phyloP scores from a whole-genome alignment of 768 basidiomycete species.

The Psilocybe azurescens region DNA sequence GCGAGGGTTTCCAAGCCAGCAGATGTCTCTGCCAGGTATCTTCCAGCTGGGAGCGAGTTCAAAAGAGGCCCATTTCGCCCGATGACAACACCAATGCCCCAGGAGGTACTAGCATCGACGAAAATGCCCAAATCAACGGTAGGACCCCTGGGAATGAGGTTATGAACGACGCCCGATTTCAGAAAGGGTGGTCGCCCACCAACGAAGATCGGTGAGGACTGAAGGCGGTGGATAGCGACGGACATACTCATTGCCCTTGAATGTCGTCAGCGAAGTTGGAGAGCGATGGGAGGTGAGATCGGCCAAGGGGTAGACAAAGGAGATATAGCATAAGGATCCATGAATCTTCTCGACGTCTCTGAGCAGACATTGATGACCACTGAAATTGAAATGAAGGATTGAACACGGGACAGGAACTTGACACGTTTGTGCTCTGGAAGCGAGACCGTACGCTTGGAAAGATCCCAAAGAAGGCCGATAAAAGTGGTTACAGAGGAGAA shows the following conservation, averaged over 20 bases:
- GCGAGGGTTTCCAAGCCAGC: neutral
- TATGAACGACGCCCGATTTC: slow-evolving; percentile 7
- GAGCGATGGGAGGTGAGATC: slow-evolving; percentile 27
- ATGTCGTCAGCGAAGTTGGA: slow-evolving; percentile 27
- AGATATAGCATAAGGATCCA: slow-evolving; percentile 36
- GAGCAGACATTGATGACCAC: slow-evolving; percentile 11
- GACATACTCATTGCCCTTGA: slow-evolving; percentile 20
- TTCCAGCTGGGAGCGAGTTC: neutral
- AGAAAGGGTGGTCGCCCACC: slow-evolving; percentile 29
- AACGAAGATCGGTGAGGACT: slow-evolving; percentile 26
- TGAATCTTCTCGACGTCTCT: slow-evolving; percentile 30
- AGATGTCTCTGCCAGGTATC: neutral
- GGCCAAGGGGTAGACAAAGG: slow-evolving; percentile 31
- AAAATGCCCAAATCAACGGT: slow-evolving; percentile 26
- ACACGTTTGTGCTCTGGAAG: too few species aligned
- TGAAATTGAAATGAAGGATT: too few species aligned
- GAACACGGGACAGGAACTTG: too few species aligned
- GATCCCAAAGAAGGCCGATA: too few species aligned
- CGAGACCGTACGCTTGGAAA: too few species aligned
- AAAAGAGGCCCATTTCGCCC: neutral
- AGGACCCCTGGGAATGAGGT: slow-evolving; percentile 15
- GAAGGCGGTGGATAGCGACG: slow-evolving; percentile 2
- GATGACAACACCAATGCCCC: neutral
- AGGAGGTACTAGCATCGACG: neutral
- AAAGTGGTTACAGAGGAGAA: too few species aligned